Evolutionary conservation across 177 flowering plant genomes (phyloP).

Genomic region (Vitis hybrid): DNA sequence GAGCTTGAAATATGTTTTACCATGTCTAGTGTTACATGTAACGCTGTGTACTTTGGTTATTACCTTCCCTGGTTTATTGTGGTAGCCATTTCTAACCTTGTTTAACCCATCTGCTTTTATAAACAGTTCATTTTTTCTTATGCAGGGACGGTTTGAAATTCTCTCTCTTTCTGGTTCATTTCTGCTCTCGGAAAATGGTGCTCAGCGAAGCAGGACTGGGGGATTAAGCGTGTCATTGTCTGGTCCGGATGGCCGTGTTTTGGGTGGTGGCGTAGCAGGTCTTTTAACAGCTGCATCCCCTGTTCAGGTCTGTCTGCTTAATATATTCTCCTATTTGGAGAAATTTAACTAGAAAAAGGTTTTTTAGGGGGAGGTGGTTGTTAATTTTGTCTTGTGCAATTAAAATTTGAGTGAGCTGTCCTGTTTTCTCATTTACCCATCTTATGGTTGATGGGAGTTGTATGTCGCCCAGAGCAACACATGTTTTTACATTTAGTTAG

Average conservation of each 20-base stretch:
- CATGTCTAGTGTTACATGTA: no score
- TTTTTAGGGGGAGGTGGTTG: neutral
- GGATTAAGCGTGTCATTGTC: slow-evolving; percentile 79
- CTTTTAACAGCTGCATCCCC: slow-evolving; percentile 82
- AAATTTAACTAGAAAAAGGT: neutral
- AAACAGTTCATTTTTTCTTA: neutral
- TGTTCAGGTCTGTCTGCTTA: slow-evolving; percentile 58
- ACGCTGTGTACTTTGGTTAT: no score
- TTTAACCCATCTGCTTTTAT: neutral
- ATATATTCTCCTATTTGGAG: neutral
- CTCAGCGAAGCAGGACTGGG: slow-evolving; percentile 78
- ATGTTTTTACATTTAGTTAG: no score
- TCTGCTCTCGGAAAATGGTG: slow-evolving; percentile 64
- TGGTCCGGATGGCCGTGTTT: slow-evolving; percentile 90
- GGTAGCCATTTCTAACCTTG: neutral
- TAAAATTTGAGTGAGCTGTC: no score
- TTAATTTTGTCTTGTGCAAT: no score
- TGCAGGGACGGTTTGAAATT: slow-evolving; percentile 89
- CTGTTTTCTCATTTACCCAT: no score
- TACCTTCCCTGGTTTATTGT: no score
- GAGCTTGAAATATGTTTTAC: no score
- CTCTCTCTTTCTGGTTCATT: slow-evolving; percentile 86
- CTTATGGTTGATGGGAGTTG: no score
- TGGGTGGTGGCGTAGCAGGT: slow-evolving; percentile 93
- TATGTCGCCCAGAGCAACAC: no score